phyloP scores from a whole-genome alignment of 306 rosid genomes.

The Cucumis melo region DNA sequence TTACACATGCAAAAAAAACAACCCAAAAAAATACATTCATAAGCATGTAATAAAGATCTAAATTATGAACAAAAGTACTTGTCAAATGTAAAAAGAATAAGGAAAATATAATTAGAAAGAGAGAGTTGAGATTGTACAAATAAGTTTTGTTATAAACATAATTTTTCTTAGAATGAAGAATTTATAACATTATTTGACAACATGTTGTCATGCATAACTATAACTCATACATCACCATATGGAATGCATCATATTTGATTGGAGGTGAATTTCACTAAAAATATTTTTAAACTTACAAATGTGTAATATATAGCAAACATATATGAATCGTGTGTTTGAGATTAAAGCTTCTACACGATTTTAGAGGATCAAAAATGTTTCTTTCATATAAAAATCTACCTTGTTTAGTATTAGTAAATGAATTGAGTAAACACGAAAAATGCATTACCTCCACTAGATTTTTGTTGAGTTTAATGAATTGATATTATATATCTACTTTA shows the following conservation, averaged over 20 bases:
- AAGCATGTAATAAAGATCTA: neutral
- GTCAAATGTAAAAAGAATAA: neutral
- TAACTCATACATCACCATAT: conserved; percentile 92
- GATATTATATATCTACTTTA: conserved; percentile 45
- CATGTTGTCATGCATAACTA: conserved; percentile 80
- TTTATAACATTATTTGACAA: conserved; percentile 34
- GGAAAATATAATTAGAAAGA: neutral
- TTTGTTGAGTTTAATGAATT: conserved; percentile 54
- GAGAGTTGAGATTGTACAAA: conserved; percentile 21
- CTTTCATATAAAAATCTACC: too few species aligned
- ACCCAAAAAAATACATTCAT: neutral
- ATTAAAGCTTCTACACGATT: too few species aligned
- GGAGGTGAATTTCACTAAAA: conserved; percentile 86
- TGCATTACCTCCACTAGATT: conserved; percentile 54
- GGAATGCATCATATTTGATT: conserved; percentile 58
- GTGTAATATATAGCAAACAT: too few species aligned
- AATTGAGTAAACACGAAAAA: neutral
- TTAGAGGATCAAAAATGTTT: too few species aligned
- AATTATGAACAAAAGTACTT: neutral
- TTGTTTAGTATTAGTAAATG: neutral
- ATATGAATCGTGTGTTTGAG: neutral
- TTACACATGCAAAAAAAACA: neutral
- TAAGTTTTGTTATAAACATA: conserved; percentile 18
- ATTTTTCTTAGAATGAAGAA: neutral
- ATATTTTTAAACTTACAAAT: conserved; percentile 63